Evolutionary conservation across 495 filamentous ascomycete genomes (phyloP), one percentile per base, ranked within the genome.

Genomic region (Chaetomidium leptoderma): DNA sequence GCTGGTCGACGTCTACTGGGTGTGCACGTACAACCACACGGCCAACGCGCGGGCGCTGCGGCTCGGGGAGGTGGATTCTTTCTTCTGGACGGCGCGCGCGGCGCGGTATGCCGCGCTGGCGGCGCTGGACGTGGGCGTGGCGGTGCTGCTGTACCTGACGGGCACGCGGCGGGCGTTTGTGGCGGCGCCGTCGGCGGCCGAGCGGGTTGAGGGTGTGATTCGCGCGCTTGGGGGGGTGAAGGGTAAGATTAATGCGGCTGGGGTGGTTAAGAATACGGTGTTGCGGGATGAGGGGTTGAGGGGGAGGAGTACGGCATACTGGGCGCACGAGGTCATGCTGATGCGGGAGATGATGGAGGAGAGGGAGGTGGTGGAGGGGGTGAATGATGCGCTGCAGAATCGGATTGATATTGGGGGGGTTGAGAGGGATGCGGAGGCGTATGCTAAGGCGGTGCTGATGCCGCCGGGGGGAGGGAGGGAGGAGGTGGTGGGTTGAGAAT

Each of bases 111-210:
- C 86, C 7, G 68, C 69, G 0, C 79, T 97, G 1, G 81, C 81
- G 0, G 55, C 78, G 2, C 73, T 86, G 2, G 87, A 97, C 67
- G 68, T 60, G 1, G n/a, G 78, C 6, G 69, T 90, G 1, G 86
- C 83, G 0, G 66, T 67, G 14, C 68, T 87, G 6, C 71, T 96
- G 14, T 96, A 86, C 71, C 75, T 91, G 14, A 81, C 86, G 0
- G 81, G 83, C 23, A 96, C 93, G 19, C 87, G 92, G 63, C 82
- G 92, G 14, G 74, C 75, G 2, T 76, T 79, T 68, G 71, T 63
- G 35, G 72, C 33, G 68, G 79, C 69, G 27, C 72, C 71, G n/a
- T 54, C 64, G 14, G 49, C 79, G 1, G 78, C 76, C 2, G 77
- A 77, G 64, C 73, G 77, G 33, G 62, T 84, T 8, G 80, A 83